Evolutionary conservation across 495 filamentous ascomycete species (phyloP), one percentile per base, ranked within the genome.

Genomic region (Jackrogersella multiformis): DNA sequence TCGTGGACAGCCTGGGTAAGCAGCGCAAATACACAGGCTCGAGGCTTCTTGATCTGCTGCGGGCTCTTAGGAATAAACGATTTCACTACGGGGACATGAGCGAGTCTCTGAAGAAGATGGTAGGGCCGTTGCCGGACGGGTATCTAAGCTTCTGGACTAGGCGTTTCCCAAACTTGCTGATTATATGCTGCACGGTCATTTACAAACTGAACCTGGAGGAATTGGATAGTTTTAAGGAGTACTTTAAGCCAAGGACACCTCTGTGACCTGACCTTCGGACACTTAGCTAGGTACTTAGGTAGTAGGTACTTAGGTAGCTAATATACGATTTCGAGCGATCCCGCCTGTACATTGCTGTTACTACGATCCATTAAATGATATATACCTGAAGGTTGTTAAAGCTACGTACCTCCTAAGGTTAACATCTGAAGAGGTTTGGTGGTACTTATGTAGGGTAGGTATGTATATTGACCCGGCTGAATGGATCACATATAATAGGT

Each of bases 21-120:
- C 96, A 99, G 78, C 86, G 96, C 72, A 97, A 97, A 69, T 99
- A 99, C 76, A 94, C 90, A 2, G 93, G 93, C 0, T 83, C 83
- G 0, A 86, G 86, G 42, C 84, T 99, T 76, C 78, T 98, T 51
- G 95, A 99, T 79, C 80, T 99, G 18, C 77, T 98, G 20, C 87
- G 95, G 5, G 96, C 93, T 7, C 79, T 99, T 61, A 83, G 95
- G n/a, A 99, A 99, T 75, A 99, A 99, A 84, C 89, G 89, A 63
- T 91, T 95, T 62, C 94, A 98, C 76, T 96, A 94, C 77, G 90
- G 97, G 62, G 91, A 97, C 65, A 89, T 99, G 86, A 86, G 90
- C 8, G 89, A 92, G 8, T 74, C 87, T 42, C 85, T 96, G 60
- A 93, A 93, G 80, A 83, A 86, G 70, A 83, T 88, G 68, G 92